Percentiles rank a stretch among this genome's conserved stretches.
These are phyloP conservation scores for Tagetes patula DNA, from an alignment of 129 eudicot species.

Conservation along the genomic window DNA sequence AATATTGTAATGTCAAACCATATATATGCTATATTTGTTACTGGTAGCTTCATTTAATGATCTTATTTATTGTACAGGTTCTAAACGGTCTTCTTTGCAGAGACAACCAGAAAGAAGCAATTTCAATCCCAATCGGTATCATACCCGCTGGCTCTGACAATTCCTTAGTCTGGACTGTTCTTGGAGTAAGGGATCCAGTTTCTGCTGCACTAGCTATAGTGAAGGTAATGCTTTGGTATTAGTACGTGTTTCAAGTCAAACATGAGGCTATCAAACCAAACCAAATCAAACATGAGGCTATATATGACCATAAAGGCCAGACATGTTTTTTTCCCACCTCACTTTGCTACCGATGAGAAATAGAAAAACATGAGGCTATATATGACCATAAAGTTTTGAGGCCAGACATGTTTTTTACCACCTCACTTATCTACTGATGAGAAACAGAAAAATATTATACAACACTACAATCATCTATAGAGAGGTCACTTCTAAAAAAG, in stretches of 20 bases:
- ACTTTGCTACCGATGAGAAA: background rate
- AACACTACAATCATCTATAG: background rate
- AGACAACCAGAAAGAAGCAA: slow-evolving; percentile 91
- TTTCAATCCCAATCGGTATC: slow-evolving; percentile 91
- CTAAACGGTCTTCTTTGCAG: slow-evolving; percentile 89
- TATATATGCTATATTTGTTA: slow-evolving; percentile 5
- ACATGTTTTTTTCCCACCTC: background rate
- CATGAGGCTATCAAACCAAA: background rate
- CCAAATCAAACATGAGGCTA: slow-evolving; percentile 12
- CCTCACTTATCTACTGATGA: background rate
- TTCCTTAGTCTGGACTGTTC: slow-evolving; percentile 98
- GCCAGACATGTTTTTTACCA: background rate
- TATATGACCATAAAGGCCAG: background rate
- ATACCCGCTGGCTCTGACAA: slow-evolving; percentile 99
- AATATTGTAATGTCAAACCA: background rate
- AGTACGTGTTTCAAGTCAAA: slow-evolving; percentile 7
- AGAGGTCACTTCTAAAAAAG: slow-evolving; percentile 1
- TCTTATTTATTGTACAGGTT: slow-evolving; percentile 55
- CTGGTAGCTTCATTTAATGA: slow-evolving; percentile 9
- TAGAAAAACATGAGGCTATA: slow-evolving; percentile 1
- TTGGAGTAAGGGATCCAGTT: slow-evolving; percentile 89
- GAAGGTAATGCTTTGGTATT: slow-evolving; percentile 54
- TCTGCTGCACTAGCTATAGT: slow-evolving; percentile 97
- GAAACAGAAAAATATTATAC: background rate
- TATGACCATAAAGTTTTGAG: slow-evolving; percentile 12